Base-by-base conservation (phyloP, 2,329 filamentous ascomycete species). In the Pseudogymnoascus sp. region DNA sequence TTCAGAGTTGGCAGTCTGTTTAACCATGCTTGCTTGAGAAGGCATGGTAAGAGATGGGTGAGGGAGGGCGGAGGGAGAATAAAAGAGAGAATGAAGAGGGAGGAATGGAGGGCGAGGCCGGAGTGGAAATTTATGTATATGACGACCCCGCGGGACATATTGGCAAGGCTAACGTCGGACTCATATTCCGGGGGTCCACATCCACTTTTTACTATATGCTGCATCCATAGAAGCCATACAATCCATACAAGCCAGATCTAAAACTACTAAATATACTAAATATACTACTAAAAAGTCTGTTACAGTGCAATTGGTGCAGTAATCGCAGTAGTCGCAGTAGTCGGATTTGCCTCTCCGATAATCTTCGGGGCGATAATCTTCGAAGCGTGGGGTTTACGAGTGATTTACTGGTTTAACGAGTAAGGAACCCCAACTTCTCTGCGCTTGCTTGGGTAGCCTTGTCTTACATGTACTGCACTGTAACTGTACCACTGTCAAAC, bases 41-140 rank as follows among this genome's bases (percentile, higher is more conserved):
- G 49, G 49, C 49, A 56, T 56, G 28, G 49, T 56, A 56, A 11
- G 2, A 25, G n/a, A 25, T 49, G 23, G 43, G 23, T 16, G 21
- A 49, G n/a, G 40, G n/a, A 12, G 28, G 25, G 18, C 1, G 18
- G 18, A 18, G 18, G 23, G 25, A 31, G 23, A 14, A 12, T 12
- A 18, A 14, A 38, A 5, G 36, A 14, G 4, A 16, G 38, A 42
- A 18, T 42, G 16, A 12, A 8, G 49, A 56, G 16, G 31, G 28
- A n/a, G 12, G 49, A 56, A 18, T 12, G n/a, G 28, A 18, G 25
- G 28, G 49, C 49, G 49, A 56, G 49, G 49, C 25, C 49, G 49
- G 49, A 56, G 49, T 56, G 49, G 49, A 56, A 56, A 56, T 56
- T 56, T 56, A 56, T 56, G 25, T 56, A 56, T 56, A 56, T 56